phyloP scores from a whole-genome alignment of 148 eudicot genomes.

The Fagopyrum tataricum region DNA sequence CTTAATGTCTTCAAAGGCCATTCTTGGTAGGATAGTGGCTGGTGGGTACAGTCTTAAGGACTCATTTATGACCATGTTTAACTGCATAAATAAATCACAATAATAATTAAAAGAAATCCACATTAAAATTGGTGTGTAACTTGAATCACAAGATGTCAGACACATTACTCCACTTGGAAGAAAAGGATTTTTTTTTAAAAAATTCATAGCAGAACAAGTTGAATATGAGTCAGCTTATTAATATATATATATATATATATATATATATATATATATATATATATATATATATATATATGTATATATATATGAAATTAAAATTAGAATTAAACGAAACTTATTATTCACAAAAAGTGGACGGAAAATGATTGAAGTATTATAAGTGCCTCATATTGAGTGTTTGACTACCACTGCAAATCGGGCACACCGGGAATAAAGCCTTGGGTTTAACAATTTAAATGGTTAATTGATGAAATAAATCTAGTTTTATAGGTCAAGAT shows the following conservation, averaged over 20 bases:
- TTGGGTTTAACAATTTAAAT: not conserved
- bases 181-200: too few species aligned
- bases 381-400: not conserved
- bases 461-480: too few species aligned
- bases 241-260: too few species aligned
- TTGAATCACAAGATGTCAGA: not conserved
- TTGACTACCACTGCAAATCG: not conserved
- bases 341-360: not conserved
- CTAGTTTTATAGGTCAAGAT: not conserved
- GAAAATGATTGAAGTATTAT: too few species aligned
- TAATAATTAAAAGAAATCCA: too few species aligned
- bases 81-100: slow-evolving; percentile 25
- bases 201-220: too few species aligned
- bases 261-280: too few species aligned
- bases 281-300: too few species aligned
- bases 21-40: slow-evolving; percentile 69
- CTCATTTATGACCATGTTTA: slow-evolving; percentile 81
- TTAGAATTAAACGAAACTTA: too few species aligned
- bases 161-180: too few species aligned
- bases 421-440: not conserved
- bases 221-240: too few species aligned
- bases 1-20: slow-evolving; percentile 49
- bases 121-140: not conserved
- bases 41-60: slow-evolving; percentile 86
- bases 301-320: too few species aligned